Base-by-base conservation (phyloP, 768 basidiomycete genomes). In the Lactarius tabidus region DNA sequence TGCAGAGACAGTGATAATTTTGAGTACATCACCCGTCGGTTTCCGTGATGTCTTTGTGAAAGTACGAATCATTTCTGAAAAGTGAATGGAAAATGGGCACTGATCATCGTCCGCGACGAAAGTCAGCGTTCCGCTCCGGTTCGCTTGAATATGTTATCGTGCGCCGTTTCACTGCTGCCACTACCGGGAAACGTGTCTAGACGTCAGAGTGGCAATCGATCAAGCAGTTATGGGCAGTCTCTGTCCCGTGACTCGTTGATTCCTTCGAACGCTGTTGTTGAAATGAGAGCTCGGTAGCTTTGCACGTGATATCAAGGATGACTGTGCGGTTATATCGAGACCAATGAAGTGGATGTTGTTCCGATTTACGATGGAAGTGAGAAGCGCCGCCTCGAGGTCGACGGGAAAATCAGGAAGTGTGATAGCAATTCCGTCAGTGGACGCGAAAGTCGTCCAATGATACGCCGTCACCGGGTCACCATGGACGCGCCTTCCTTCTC, bases 381-480 rank as follows among this genome's bases (percentile, higher is more conserved):
- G n/a, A n/a, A n/a, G n/a, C n/a, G n/a, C n/a, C n/a, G n/a, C n/a
- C n/a, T 23, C 70, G 4, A 65, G 45, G 52, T 53, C 17, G 29
- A 53, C 52, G 4, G 68, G 61, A 18, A 74, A 64, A 0, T 68
- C 66, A 14, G 45, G 45, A 23, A 48, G 45, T 48, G 45, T 68
- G 1, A 84, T 68, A 1, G 45, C 18, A 26, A 79, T 80, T 17
- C 84, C 85, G 15, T 75, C 70, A 0, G 77, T 74, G 0, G 81
- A 79, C 1, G 85, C 86, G 64, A 87, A 84, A 0, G 82, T 83
- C 10, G 72, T 74, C 82, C 81, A 85, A 66, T 86, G 86, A 65
- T 81, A 84, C 0, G 80, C 79, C 2, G 73, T 76, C 2, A 81
- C 38, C 55, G 56, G 38, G n/a, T n/a, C n/a, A n/a, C n/a, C n/a